Percentiles rank a stretch among this genome's conserved stretches.
Conservation (phyloP, 1,284 basidiomycete genomes). For the Cutaneotrichosporon daszewskae region DNA sequence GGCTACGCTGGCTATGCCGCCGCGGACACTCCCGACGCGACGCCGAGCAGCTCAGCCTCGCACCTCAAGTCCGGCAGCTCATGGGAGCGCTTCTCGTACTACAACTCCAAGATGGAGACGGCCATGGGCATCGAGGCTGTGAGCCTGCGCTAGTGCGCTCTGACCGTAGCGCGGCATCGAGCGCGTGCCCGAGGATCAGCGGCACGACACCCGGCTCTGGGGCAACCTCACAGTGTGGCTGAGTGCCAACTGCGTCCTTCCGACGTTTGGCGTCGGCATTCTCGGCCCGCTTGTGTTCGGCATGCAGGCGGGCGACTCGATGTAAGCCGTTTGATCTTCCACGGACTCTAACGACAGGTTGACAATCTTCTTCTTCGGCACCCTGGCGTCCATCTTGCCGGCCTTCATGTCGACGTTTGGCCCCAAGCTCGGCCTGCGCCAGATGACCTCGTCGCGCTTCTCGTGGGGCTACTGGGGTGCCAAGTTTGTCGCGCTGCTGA, state of each 20-base stretch:
- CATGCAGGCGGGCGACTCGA: constrained; percentile 32
- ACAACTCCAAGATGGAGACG: constrained; percentile 22
- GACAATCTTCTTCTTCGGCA: constrained; percentile 34
- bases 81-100: constrained; percentile 21
- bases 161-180: constrained; percentile 36
- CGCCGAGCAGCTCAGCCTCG: neutral
- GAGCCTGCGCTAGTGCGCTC: no score
- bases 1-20: no score
- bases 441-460: constrained; percentile 46
- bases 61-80: neutral
- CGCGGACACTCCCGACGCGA: no score
- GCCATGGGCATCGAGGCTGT: constrained; percentile 36
- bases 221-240: constrained; percentile 30
- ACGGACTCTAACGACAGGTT: constrained; percentile 13
- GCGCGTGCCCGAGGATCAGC: constrained; percentile 27
- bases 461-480: constrained; percentile 45
- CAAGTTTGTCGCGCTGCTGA: constrained; percentile 32
- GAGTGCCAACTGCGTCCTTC: constrained; percentile 35
- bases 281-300: constrained; percentile 30
- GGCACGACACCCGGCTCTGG: constrained; percentile 26
- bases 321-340: constrained; percentile 13
- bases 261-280: constrained; percentile 34
- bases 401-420: constrained; percentile 39
- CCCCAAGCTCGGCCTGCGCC: constrained; percentile 41
- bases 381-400: constrained; percentile 22